phyloP scores from a whole-genome alignment of 768 basidiomycete species.

The Trichaptum fuscoviolaceum region DNA sequence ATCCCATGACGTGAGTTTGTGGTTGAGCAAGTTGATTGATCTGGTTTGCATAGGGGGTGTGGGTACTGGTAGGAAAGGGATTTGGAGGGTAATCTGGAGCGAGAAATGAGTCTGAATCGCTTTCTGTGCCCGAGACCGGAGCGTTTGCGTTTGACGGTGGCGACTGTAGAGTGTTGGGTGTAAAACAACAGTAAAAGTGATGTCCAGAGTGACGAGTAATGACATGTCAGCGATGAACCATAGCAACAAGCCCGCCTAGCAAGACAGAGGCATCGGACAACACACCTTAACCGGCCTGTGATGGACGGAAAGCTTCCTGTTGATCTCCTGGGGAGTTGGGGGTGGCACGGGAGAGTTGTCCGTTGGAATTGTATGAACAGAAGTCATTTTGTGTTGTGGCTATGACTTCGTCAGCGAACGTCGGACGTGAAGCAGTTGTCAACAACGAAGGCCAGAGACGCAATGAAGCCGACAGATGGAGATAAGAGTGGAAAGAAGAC shows the following conservation, averaged over 20 bases:
- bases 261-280: slow-evolving; percentile 27
- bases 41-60: neutral
- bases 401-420: neutral
- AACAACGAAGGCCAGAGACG: neutral
- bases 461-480: neutral
- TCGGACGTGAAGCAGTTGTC: neutral
- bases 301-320: slow-evolving; percentile 78
- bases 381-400: neutral
- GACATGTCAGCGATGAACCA: slow-evolving; percentile 2
- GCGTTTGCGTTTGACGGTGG: slow-evolving; percentile 24
- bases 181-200: neutral
- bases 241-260: slow-evolving; percentile 3
- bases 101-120: slow-evolving; percentile 76
- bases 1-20: slow-evolving; percentile 24
- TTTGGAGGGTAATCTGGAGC: slow-evolving; percentile 32
- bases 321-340: slow-evolving; percentile 82
- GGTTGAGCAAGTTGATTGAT: slow-evolving; percentile 23
- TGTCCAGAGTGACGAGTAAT: neutral
- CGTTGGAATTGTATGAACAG: neutral
- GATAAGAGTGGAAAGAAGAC: neutral
- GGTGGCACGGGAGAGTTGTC: slow-evolving; percentile 38
- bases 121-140: slow-evolving; percentile 69
- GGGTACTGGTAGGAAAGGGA: neutral
- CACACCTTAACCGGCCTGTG: slow-evolving; percentile 24
- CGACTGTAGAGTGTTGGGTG: slow-evolving; percentile 11